Evolutionary conservation across 768 basidiomycete species (phyloP), one percentile per base, ranked within the genome.

Genomic region (Tubosaeta sp.): DNA sequence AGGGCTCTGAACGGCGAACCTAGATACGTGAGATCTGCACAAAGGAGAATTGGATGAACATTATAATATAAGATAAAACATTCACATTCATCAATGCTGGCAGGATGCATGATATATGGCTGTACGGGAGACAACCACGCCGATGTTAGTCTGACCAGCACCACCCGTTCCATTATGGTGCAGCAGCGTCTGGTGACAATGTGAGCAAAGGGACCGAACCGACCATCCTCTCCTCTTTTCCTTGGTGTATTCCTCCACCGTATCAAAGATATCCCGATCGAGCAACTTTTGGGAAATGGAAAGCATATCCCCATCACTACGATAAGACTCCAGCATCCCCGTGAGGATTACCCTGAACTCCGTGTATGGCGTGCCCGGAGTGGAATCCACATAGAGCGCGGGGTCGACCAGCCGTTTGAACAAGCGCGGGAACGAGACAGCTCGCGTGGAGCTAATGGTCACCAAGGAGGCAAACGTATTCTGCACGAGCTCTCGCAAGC

Each of bases 261-360:
- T 78, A 49, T 84, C 81, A 57, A 90, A 94, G 43, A 95, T 69
- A 66, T 98, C 95, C 29, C 86, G 78, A 54, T 87, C 80, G 38
- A 94, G 73, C 40, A 98, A 71, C 53, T 83, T 82, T 55, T 87
- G 90, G 21, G 92, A 88, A 59, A 95, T 93, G 38, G 76, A 69
- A 22, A 98, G 73, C 77, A 94, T 82, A 57, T 97, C 94, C 24
- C 89, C 90, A 56, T 99, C 94, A 4, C 87, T 83, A 34, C 87
- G 83, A 71, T 97, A 98, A 2, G 92, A 87, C 62, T 95, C 93
- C 59, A 98, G 70, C 91, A 98, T 99, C n/a, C 91, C 88, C 1
- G 84, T 86, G 27, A 99, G 75, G 53, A 99, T 94, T 11, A 82
- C 80, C 40, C 92, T 80, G 69, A 98, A 95, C 69, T 98, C 94